Base-by-base conservation (phyloP, 2,329 filamentous ascomycete genomes). In the Diaporthe sp. region DNA sequence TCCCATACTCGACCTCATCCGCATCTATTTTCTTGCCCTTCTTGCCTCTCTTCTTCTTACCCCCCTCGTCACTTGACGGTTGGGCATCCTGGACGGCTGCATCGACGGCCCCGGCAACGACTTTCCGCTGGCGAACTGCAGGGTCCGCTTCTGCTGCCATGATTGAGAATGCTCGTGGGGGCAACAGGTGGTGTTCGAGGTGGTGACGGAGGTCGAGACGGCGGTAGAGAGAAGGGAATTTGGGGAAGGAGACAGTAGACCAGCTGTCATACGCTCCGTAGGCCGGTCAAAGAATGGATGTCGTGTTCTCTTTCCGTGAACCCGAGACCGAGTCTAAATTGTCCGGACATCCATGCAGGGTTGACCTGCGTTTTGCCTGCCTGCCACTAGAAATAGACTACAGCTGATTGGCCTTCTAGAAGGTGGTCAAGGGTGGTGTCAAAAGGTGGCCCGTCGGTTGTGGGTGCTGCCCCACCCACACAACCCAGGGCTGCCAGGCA, bases 1-100 rank as follows among this genome's bases (percentile, higher is more conserved):
- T 86, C 27, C 73, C 70, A 78, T 87, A 87, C 32, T 79, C 79
- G 59, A 96, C 92, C 81, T 95, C 93, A 32, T 93, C 90, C 44
- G 82, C 79, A 51, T 70, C 77, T 72, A 74, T 71, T 15, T 75
- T 77, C 58, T 80, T 81, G 58, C 55, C 75, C 56, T 77, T 79
- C 71, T 79, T 79, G 50, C 78, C 81, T 71, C 80, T 79, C 63
- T 79, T 80, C 75, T 77, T 78, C 58, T 39, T 68, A 25, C 4
- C 32, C 78, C 55, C 47, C 51, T 71, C 56, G 47, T 59, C 55
- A 35, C 35, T 44, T 63, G 63, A 68, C 5, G 47, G 30, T 6
- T 51, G 37, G 30, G 53, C 53, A 22, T 73, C 61, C 7, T 39
- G 47, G 35, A 13, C 56, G 37, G 56, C 19, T 32, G 50, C 30